These are phyloP conservation scores for Monosporascus cannonballus DNA, from an alignment of 2,329 filamentous ascomycete species.

Conservation along the genomic window DNA sequence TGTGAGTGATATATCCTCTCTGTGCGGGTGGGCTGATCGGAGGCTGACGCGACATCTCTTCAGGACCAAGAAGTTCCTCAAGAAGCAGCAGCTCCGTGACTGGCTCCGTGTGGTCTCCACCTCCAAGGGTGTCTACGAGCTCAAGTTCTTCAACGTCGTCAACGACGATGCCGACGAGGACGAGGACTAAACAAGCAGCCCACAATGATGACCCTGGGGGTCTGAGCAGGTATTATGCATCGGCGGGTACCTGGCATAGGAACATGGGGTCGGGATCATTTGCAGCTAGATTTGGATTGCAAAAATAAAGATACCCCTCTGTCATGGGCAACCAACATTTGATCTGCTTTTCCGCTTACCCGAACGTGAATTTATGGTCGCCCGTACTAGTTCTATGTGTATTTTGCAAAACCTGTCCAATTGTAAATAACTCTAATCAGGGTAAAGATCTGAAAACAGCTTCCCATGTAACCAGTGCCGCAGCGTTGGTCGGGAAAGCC, in stretches of 20 bases:
- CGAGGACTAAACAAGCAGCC: slow-evolving; percentile 71
- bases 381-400: background rate
- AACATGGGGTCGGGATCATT: background rate
- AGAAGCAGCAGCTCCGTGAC: slow-evolving; percentile 99
- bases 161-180: slow-evolving; percentile 97
- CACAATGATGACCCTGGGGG: background rate
- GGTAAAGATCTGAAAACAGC: slow-evolving; percentile 71
- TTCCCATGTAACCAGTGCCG: slow-evolving; percentile 90
- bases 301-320: background rate
- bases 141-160: slow-evolving; percentile 99
- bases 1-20: slow-evolving; percentile 54
- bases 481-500: slow-evolving; percentile 92
- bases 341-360: background rate
- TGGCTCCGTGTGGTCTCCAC: slow-evolving; percentile 99
- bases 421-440: slow-evolving; percentile 3
- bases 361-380: background rate
- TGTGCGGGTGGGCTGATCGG: background rate
- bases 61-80: slow-evolving; percentile 99
- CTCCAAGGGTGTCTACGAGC: slow-evolving; percentile 96
- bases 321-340: background rate
- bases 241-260: background rate
- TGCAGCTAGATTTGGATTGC: background rate
- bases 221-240: background rate
- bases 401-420: background rate
- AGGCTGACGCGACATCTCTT: background rate